Base-by-base conservation (phyloP, 2,329 filamentous ascomycete genomes). In the Arachnomyces sp. region DNA sequence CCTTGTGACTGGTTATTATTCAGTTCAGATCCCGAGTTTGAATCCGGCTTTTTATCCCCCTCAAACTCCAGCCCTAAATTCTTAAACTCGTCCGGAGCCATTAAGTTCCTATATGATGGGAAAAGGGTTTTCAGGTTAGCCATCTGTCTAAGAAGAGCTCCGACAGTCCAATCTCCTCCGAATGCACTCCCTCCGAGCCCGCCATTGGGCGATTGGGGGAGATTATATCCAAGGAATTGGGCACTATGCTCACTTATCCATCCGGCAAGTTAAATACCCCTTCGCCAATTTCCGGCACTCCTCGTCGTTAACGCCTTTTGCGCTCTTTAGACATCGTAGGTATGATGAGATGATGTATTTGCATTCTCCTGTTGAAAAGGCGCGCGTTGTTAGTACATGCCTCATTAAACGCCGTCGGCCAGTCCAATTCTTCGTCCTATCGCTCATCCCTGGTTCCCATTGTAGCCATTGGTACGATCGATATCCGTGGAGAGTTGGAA, bases 41-140 rank as follows among this genome's bases (percentile, higher is more conserved):
- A 9, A 25, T 9, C 20, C 9, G 20, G 9, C 14, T 44, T 37
- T 28, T 52, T 48, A 3, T 55, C 49, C 16, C 64, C 62, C 33
- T 77, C 72, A 44, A 75, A 71, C 4, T 71, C 67, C 52, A 94
- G 92, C 0, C 92, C 92, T 31, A 98, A 70, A 57, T 98, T 98
- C 63, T 84, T 87, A 64, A 96, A 92, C 44, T 94, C 85, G 57
- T 98, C 92, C 51, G 77, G 86, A 6, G 89, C 89, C 92, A 98
- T 98, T 25, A 98, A 70, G 58, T 96, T 95, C 51, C 88, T 88
- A 52, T 20, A 28, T 7, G 32, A 3, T 14, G 14, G n/a, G 17
- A 40, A 5, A 25, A 25, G 9, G 20, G 20, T 25, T 9, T n/a
- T 9, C 5, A 25, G 20, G 5, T 25, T 25, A 25, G 20, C 20